A percentile compares a stretch with the other conserved stretches of the same genome.
phyloP scores from a whole-genome alignment of 371 early-diverging fungal species.

The Rhizomucor miehei region DNA sequence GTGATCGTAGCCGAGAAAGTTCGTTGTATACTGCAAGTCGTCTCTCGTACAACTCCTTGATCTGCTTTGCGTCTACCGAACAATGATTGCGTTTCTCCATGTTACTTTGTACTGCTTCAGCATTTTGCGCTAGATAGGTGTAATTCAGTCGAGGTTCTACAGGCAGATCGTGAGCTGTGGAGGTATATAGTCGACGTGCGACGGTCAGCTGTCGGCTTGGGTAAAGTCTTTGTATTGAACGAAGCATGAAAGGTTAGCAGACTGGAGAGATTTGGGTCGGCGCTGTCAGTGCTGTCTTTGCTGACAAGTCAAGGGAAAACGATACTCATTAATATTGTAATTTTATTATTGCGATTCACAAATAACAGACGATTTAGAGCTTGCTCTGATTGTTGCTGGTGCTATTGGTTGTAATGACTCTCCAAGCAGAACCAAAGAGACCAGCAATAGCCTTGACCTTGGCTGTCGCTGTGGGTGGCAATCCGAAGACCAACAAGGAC shows the following conservation, averaged over 20 bases:
- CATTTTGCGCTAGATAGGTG: conserved; percentile 52
- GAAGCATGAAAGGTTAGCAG: not conserved
- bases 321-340: too few species aligned
- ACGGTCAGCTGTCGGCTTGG: not conserved
- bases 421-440: conserved; percentile 29
- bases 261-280: not conserved
- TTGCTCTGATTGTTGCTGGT: conserved; percentile 20
- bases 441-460: conserved; percentile 24
- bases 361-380: conserved; percentile 10
- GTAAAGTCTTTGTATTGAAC: not conserved
- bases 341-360: too few species aligned
- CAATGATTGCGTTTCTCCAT: conserved; percentile 51
- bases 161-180: not conserved
- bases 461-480: conserved; percentile 22
- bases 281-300: too few species aligned
- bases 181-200: not conserved
- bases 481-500: conserved; percentile 22
- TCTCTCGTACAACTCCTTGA: conserved; percentile 52
- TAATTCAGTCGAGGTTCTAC: conserved; percentile 60
- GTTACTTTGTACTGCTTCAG: conserved; percentile 47
- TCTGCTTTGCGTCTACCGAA: conserved; percentile 35
- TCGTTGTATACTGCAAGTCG: conserved; percentile 30
- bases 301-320: too few species aligned
- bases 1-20: conserved; percentile 37
- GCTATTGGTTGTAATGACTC: conserved; percentile 11